Evolutionary conservation across 1,284 basidiomycete species (phyloP).

Genomic region (Coriolopsis trogii): DNA sequence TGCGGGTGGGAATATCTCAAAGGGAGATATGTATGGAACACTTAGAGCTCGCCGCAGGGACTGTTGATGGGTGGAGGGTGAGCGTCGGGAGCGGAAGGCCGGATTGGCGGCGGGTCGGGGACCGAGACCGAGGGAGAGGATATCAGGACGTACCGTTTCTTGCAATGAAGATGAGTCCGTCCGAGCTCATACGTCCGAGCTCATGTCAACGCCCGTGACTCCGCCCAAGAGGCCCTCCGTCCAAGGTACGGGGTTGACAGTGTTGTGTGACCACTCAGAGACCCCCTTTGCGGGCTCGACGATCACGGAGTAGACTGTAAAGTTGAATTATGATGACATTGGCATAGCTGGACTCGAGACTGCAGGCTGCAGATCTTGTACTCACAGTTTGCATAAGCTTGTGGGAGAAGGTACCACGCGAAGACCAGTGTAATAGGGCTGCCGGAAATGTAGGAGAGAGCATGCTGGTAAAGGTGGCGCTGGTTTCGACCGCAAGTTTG

Average conservation of each 20-base stretch:
- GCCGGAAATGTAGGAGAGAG: constrained; percentile 25
- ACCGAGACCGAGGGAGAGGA: too few relatives aligned
- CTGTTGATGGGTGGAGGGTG: too few relatives aligned
- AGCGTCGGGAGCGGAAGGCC: too few relatives aligned
- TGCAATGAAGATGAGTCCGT: constrained; percentile 66
- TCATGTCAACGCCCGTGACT: constrained; percentile 69
- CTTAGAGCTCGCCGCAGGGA: constrained; percentile 1
- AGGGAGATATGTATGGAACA: constrained; percentile 59
- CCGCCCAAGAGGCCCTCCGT: constrained; percentile 63
- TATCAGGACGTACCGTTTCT: constrained; percentile 54
- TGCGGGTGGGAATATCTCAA: constrained; percentile 60
- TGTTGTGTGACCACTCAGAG: constrained; percentile 66
- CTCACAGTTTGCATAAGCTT: constrained; percentile 30
- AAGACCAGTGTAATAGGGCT: constrained; percentile 28
- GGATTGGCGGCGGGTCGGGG: too few relatives aligned
- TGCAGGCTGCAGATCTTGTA: background rate
- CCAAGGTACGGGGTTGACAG: constrained; percentile 63
- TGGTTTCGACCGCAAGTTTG: too few relatives aligned
- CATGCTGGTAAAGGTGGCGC: constrained; percentile 19
- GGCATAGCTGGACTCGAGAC: background rate
- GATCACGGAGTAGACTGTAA: constrained; percentile 54
- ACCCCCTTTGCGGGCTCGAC: constrained; percentile 51
- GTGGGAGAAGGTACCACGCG: constrained; percentile 30
- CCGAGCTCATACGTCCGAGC: constrained; percentile 55
- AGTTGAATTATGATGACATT: too few relatives aligned